Evolutionary conservation across 345 rosid species (phyloP), one percentile per base, ranked within the genome.

Genomic region (Lepidium didymum): DNA sequence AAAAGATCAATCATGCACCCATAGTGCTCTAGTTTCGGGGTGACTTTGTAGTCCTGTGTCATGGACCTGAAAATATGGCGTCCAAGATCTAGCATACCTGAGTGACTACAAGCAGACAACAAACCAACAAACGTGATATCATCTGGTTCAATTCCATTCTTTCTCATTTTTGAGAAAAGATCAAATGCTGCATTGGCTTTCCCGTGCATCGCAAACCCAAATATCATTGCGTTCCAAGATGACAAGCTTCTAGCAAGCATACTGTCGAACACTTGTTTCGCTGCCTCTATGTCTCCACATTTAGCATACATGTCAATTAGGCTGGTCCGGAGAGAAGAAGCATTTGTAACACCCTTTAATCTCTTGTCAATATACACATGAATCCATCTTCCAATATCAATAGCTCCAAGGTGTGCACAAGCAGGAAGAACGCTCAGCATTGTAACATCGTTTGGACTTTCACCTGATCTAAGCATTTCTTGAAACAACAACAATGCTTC

Each of bases 1-100:
- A 88, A 77, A 74, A 91, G 95, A 78, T 88, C 87, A 44, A 86
- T 72, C 84, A 89, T 66, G 73, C 93, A 84, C 52, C 93, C 89
- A 55, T 82, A 91, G 78, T 88, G 96, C 43, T 85, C 87, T 75
- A 87, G 31, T 49, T 87, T 77, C 1, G 88, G 96, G 27, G 89
- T 60, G 53, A 87, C 70, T 47, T 62, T 60, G 78, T 82, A 80
- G 16, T 84, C 85, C 7, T 61, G 37, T 23, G 65, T 78, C 96
- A 91, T 85, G 59, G 84, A 77, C 56, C 3, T 72, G 50, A 87
- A 85, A 65, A 77, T 80, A 14, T 53, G 53, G 16, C 83, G 84
- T 35, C 87, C 97, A 53, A 76, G 81, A 56, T 86, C 85, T 21
- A 81, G 67, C 69, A 81, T 77, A 67, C 96, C 86, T 46, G 87